A percentile compares a stretch with the other conserved stretches of the same genome.
These are phyloP conservation scores for Tetramitus jugosus DNA, from an alignment of 208 protist species.

Conservation along the genomic window DNA sequence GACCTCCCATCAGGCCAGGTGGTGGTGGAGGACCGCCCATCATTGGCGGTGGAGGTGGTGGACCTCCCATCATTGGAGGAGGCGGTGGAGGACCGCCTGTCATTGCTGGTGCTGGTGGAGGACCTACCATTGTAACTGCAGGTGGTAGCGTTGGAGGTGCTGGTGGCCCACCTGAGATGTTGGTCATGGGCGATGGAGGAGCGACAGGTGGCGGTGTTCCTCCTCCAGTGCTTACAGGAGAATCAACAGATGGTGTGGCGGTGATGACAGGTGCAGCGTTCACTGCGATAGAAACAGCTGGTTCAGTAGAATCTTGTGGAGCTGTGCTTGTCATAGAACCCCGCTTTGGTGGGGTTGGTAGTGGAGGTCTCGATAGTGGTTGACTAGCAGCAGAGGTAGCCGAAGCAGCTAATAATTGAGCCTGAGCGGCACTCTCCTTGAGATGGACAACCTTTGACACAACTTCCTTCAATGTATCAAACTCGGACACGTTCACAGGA, in stretches of 20 bases:
- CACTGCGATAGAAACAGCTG: too few relatives aligned
- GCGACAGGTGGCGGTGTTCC: too few relatives aligned
- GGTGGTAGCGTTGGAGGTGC: too few relatives aligned
- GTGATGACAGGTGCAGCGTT: too few relatives aligned
- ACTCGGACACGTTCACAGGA: not conserved
- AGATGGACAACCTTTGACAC: not conserved
- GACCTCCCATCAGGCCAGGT: not conserved
- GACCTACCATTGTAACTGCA: too few relatives aligned
- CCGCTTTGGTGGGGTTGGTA: not conserved
- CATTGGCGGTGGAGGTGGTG: not conserved
- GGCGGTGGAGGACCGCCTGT: too few relatives aligned
- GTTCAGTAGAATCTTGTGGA: not conserved
- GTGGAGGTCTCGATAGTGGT: not conserved
- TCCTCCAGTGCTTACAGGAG: too few relatives aligned
- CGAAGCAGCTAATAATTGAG: not conserved
- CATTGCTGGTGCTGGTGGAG: too few relatives aligned
- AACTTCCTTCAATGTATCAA: slow-evolving; percentile 7
- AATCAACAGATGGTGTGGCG: too few relatives aligned
- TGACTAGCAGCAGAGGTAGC: not conserved
- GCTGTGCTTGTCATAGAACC: not conserved
- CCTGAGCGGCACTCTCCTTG: not conserved
- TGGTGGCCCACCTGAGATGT: too few relatives aligned
- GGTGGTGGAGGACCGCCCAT: not conserved
- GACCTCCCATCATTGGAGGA: too few relatives aligned
- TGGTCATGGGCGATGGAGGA: too few relatives aligned